Base-by-base conservation (phyloP, 2,329 filamentous ascomycete species). In the Penicillium capsulatum region DNA sequence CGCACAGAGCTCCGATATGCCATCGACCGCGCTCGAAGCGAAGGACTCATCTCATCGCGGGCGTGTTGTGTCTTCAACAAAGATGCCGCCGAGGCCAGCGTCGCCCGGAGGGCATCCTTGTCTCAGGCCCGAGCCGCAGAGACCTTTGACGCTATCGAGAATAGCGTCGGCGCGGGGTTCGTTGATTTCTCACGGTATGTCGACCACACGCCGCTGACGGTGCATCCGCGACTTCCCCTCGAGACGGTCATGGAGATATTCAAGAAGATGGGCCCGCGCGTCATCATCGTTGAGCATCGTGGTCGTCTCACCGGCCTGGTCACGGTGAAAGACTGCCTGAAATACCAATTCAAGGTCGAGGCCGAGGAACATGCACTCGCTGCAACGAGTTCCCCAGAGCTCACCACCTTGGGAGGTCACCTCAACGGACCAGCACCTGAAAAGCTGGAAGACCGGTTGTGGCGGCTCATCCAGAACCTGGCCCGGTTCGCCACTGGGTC, bases 181-280 rank as follows among this genome's bases (percentile, higher is more conserved):
- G 68, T 96, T 22, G 87, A 97, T 59, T 86, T 98, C 52, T 84
- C 82, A 54, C 81, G 85, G 33, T 97, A 91, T 59, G 83, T 95
- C 36, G 91, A 98, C 61, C 76, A 83, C 7, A 94, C 90, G 0
- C 92, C 92, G 0, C 79, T 98, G 2, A 86, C 89, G 0, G 90
- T 90, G 1, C 92, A 98, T 59, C 92, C 92, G 0, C 81, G 88
- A 1, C 79, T 97, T 1, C 86, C 91, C 0, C 79, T 98, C 0
- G 92, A 98, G 67, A 98, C 92, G 0, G 91, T 94, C 20, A 96
- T 98, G 89, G 92, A 98, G 60, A 75, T 98, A 8, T 98, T 98
- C 73, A 91, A 91, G 64, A 98, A 97, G 70, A 94, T 98, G 62
- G 92, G 92, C 0, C 92, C 91, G 0, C 80, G 92, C 1, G 89